Evolutionary conservation across 768 basidiomycete genomes (phyloP), one percentile per base, ranked within the genome.

Genomic region (Trametes gibbosa): DNA sequence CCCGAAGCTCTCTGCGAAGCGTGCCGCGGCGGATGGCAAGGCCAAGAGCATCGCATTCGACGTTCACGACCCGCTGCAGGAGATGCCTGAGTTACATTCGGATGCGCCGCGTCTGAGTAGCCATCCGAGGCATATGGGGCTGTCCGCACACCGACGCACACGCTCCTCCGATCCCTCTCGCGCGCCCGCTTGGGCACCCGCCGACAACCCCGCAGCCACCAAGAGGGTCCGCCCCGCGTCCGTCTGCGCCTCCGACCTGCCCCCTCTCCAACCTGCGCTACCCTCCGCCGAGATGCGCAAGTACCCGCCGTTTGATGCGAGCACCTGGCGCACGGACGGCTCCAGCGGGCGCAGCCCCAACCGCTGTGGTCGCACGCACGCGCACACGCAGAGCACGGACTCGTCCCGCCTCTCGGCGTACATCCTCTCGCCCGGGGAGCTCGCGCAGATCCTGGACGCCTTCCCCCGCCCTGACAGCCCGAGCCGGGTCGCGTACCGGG

Each of bases 1-100:
- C 0, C 72, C 83, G n/a, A 92, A 87, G 66, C 68, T 92, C 19
- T 71, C 79, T 0, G 82, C 90, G 1, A 84, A 83, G 66, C 54
- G 54, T 6, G 34, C 40, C 19, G 23, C 9, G 17, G 12, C 17
- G 9, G 19, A 50, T 86, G 82, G 68, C 59, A 86, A 5, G 60
- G 78, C 46, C 29, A 32, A 32, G 29, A 32, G 29, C 29, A 32
- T 4, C 5, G 29, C 29, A 10, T 32, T 10, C 29, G 29, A 32
- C 29, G 29, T 32, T 3, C 3, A 9, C 27, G 17, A 32, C 5
- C 32, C 34, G 50, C 14, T 51, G 14, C 35, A 24, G 19, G 35
- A 23, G 35, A 7, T 45, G 37, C 37, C 37, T 14, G 17, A 39
- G 37, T 4, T 39, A 14, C 37, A 13, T 4, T 17, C 10, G 17